Base-by-base conservation (phyloP, 192 early-diverging fungal genomes). In the Geranomyces variabilis region DNA sequence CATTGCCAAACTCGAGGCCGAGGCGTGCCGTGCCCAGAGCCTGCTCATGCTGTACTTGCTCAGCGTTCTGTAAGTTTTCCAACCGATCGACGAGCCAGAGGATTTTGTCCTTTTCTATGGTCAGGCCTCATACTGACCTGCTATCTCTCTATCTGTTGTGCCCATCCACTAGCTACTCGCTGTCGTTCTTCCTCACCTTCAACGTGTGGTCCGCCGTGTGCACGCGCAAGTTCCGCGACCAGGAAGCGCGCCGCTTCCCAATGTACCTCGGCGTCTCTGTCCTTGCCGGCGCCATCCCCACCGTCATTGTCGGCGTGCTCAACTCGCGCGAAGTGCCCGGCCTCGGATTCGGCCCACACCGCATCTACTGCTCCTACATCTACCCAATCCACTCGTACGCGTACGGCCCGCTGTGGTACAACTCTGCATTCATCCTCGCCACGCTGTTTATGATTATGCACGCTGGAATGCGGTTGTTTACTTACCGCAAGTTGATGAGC, bases 131-230 rank as follows among this genome's bases (percentile, higher is more conserved):
- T n/a, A n/a, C n/a, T n/a, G n/a, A n/a, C n/a, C n/a, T n/a, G n/a
- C n/a, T n/a, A n/a, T n/a, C n/a, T n/a, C n/a, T n/a, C n/a, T n/a
- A n/a, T n/a, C n/a, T n/a, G n/a, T n/a, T n/a, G n/a, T n/a, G n/a
- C n/a, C n/a, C n/a, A n/a, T n/a, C n/a, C n/a, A n/a, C n/a, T 13
- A 48, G 55, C 15, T 70, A 70, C 51, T 17, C 49, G 41, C 62
- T 72, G 44, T 64, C 47, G 28, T 72, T 63, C n/a, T 72, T 63
- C 62, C 41, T 72, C 44, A 72, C 70, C 28, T 72, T 72, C 70
- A 72, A 72, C 62, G 70, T 72, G 7, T 72, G 70, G 70, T 53
- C 46, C 31, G 70, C 70, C n/a, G 70, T 72, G 21, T 72, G 70
- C 62, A 64, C 44, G 30, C 14, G 26, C 43, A 72, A 72, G 28